phyloP scores from a whole-genome alignment of 495 filamentous ascomycete genomes.

The Penicillium maclennaniae region DNA sequence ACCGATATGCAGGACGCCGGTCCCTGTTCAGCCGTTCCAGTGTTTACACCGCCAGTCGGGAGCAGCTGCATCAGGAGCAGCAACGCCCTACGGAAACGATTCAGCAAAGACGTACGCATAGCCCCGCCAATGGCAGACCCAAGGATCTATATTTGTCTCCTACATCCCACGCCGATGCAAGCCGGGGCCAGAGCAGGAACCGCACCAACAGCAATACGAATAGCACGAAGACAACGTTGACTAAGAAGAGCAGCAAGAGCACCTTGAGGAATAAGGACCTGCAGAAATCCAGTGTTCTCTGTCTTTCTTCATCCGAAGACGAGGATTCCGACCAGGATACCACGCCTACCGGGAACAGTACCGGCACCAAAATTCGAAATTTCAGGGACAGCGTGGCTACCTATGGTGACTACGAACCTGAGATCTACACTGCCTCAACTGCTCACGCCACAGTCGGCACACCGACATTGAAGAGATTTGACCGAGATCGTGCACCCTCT shows the following conservation, averaged over 20 bases:
- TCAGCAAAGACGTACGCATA: slow-evolving; percentile 18
- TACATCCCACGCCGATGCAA: neutral
- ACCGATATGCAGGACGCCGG: slow-evolving; percentile 29
- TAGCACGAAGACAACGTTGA: slow-evolving; percentile 23
- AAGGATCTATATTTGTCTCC: slow-evolving; percentile 26
- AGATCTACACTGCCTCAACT: slow-evolving; percentile 41
- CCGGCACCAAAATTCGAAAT: slow-evolving; percentile 8
- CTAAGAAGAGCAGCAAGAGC: slow-evolving; percentile 42
- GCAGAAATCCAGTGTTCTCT: slow-evolving; percentile 50
- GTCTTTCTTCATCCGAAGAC: slow-evolving; percentile 55
- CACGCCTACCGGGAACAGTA: slow-evolving; percentile 9
- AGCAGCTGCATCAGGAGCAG: slow-evolving; percentile 21
- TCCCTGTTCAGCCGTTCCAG: slow-evolving; percentile 26
- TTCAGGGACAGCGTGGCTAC: slow-evolving; percentile 37
- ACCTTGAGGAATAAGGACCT: slow-evolving; percentile 46
- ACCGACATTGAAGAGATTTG: slow-evolving; percentile 22
- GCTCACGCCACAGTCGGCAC: slow-evolving; percentile 7
- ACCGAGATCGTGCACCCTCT: slow-evolving; percentile 29
- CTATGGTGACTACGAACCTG: slow-evolving; percentile 37
- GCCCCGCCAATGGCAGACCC: slow-evolving; percentile 16
- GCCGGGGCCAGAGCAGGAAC: neutral
- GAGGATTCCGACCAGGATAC: slow-evolving; percentile 36
- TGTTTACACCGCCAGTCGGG: slow-evolving; percentile 23
- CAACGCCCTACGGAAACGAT: slow-evolving; percentile 17
- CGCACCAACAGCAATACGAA: slow-evolving; percentile 13